phyloP scores from a whole-genome alignment of 2,329 filamentous ascomycete species.

The Capronia coronata region DNA sequence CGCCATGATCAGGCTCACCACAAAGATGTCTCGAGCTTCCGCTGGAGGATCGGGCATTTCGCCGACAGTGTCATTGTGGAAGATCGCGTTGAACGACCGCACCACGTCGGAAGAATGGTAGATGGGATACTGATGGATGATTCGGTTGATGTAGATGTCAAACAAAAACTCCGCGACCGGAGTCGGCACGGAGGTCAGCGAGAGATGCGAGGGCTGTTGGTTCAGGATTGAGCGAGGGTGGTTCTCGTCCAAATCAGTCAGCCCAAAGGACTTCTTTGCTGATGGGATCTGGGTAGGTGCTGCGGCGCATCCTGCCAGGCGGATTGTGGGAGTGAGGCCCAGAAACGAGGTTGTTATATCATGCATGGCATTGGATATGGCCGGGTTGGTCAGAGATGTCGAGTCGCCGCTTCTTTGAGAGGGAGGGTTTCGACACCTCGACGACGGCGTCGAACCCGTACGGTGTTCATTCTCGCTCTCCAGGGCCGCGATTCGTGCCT shows the following conservation, averaged over 20 bases:
- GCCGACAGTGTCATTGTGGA: not conserved
- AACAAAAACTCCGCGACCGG: slow-evolving; percentile 9
- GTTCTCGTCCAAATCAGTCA: slow-evolving; percentile 9
- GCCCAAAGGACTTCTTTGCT: slow-evolving; percentile 7
- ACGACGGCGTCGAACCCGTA: not conserved
- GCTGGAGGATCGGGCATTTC: not conserved
- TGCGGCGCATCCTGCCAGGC: slow-evolving; percentile 5
- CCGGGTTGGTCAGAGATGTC: not conserved
- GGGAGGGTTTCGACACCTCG: not conserved
- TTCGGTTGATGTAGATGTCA: slow-evolving; percentile 7
- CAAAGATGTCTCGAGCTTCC: slow-evolving; percentile 4
- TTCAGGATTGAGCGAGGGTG: slow-evolving; percentile 10
- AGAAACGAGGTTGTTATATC: slow-evolving; percentile 8
- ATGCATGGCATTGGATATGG: not conserved
- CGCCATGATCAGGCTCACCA: slow-evolving; percentile 9
- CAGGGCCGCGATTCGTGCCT: slow-evolving; percentile 6
- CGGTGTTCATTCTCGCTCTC: not conserved
- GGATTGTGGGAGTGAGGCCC: slow-evolving; percentile 1
- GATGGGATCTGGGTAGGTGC: slow-evolving; percentile 10
- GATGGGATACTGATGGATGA: slow-evolving; percentile 11
- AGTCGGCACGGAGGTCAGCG: slow-evolving; percentile 5
- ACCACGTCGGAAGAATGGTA: slow-evolving; percentile 2
- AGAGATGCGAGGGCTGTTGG: slow-evolving; percentile 2
- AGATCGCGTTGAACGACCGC: not conserved
- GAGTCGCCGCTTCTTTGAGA: not conserved